A percentile compares a stretch with the other conserved stretches of the same genome.
phyloP scores from a whole-genome alignment of 129 eudicot species.

The Escallonia rubra region DNA sequence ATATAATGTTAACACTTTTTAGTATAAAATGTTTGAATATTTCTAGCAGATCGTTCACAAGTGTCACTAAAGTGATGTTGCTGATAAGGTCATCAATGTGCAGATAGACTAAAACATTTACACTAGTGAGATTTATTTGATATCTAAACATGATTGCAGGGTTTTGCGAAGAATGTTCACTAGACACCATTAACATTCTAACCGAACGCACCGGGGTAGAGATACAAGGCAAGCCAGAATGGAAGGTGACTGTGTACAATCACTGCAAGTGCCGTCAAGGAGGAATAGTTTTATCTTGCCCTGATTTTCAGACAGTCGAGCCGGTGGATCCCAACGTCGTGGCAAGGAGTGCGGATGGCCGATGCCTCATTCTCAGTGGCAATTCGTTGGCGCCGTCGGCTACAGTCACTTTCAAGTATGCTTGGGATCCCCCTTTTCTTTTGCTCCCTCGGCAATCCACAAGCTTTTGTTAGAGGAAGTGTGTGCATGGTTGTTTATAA shows the following conservation, averaged over 20 bases:
- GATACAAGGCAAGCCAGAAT: neutral
- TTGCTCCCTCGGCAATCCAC: neutral
- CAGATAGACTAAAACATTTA: no score
- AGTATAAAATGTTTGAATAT: no score
- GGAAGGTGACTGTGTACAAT: neutral
- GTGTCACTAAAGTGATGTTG: no score
- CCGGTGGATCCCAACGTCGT: neutral
- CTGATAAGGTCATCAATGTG: no score
- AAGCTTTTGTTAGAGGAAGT: neutral
- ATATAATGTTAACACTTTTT: no score
- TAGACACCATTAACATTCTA: neutral
- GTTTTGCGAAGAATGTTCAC: neutral
- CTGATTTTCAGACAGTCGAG: neutral
- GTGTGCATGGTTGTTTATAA: no score
- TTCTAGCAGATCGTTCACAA: no score
- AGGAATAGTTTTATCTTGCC: neutral
- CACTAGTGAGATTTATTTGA: no score
- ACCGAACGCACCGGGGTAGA: neutral
- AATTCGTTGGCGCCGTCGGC: neutral
- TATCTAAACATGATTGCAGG: no score
- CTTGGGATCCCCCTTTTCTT: neutral
- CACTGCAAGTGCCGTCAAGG: neutral
- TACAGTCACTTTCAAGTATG: neutral
- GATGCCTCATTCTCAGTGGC: neutral
- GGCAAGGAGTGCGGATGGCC: neutral